Conservation (phyloP, 352 stramenopile species). For the Phytophthora pluvialis region DNA sequence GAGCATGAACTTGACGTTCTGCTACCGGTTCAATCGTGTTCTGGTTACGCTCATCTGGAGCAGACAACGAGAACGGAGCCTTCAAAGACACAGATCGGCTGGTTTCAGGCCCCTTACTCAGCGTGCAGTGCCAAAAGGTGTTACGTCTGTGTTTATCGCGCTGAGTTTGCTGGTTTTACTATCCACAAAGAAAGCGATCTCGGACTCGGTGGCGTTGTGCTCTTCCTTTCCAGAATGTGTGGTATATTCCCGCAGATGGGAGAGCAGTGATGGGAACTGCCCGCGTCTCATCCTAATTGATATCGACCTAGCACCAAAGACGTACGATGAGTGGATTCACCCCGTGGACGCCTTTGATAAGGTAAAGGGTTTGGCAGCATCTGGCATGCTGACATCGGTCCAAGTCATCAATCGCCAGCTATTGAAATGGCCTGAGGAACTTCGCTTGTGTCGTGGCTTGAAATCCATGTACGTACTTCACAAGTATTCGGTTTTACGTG, state of each 20-base stretch:
- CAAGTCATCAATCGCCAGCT: constrained; percentile 44
- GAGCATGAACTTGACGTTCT: constrained; percentile 14
- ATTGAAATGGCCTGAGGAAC: constrained; percentile 33
- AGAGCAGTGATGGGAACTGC: constrained; percentile 15
- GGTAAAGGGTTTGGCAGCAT: constrained; percentile 18
- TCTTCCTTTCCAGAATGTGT: constrained; percentile 24
- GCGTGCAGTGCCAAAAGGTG: constrained; percentile 20
- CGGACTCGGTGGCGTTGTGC: constrained; percentile 8
- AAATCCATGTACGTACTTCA: constrained; percentile 10
- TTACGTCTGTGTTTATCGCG: constrained; percentile 13
- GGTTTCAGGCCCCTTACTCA: not conserved
- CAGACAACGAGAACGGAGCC: not conserved
- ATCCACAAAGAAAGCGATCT: constrained; percentile 16
- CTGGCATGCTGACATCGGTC: constrained; percentile 38
- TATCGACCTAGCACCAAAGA: not conserved
- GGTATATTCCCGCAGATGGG: constrained; percentile 26
- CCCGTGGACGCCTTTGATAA: constrained; percentile 24
- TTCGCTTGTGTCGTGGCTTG: constrained; percentile 28
- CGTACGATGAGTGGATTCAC: not conserved
- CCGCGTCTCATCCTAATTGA: constrained; percentile 28
- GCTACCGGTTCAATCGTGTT: constrained; percentile 33
- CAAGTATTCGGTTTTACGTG: no score
- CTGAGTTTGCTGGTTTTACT: constrained; percentile 19
- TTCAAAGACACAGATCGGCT: not conserved
- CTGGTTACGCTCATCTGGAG: constrained; percentile 16